These are phyloP conservation scores for Venturia effusa DNA, from an alignment of 2,329 filamentous ascomycete species.

Conservation along the genomic window DNA sequence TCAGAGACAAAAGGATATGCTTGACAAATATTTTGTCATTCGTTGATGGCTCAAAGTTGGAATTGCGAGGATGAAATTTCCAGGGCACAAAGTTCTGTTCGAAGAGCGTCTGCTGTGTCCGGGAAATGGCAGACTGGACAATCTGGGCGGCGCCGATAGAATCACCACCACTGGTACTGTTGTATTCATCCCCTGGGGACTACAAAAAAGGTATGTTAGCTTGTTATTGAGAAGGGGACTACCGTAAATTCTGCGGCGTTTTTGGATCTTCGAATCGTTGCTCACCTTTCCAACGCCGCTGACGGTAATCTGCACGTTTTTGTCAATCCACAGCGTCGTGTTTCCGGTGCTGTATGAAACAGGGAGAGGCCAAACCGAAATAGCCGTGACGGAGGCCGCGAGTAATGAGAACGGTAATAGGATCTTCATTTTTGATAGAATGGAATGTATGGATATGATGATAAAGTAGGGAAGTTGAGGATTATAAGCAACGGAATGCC, in stretches of 20 bases:
- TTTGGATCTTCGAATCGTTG: background rate
- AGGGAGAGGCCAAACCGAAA: conserved; percentile 35
- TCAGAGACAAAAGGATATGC: conserved; percentile 52
- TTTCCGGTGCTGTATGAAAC: conserved; percentile 26
- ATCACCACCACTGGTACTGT: background rate
- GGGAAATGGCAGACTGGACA: conserved; percentile 35
- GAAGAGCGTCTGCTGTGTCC: conserved; percentile 55
- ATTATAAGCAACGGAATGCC: background rate
- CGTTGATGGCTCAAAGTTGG: conserved; percentile 52
- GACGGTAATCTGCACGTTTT: conserved; percentile 28
- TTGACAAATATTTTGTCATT: conserved; percentile 41
- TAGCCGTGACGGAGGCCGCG: conserved; percentile 15
- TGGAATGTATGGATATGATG: background rate
- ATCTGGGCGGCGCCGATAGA: conserved; percentile 24
- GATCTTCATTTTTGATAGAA: background rate
- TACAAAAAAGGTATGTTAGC: background rate
- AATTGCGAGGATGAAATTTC: conserved; percentile 59
- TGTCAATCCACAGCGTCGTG: conserved; percentile 28
- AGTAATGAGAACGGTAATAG: conserved; percentile 1
- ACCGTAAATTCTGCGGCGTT: background rate
- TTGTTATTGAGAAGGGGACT: background rate
- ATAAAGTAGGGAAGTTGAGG: background rate
- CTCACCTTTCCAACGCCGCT: conserved; percentile 18
- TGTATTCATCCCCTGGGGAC: background rate
- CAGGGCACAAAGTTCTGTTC: conserved; percentile 62